Evolutionary conservation across 495 filamentous ascomycete species (phyloP).

Genomic region (Hypomontagnella monticulosa): DNA sequence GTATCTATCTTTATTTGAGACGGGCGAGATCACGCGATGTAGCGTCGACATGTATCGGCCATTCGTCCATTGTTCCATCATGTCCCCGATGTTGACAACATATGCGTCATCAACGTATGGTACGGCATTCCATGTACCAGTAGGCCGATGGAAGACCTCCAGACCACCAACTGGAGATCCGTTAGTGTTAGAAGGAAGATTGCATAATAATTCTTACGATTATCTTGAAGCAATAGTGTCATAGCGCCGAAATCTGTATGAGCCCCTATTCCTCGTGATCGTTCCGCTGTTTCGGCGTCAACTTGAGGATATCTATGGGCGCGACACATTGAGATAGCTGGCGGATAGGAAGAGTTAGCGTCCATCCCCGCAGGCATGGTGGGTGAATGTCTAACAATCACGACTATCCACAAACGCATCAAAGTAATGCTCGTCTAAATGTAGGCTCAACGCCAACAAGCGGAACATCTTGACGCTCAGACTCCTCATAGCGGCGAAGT

Average conservation of each 20-base stretch:
- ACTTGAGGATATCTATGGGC: conserved; percentile 46
- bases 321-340: conserved; percentile 44
- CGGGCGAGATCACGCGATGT: conserved; percentile 58
- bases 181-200: not conserved
- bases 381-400: conserved; percentile 37
- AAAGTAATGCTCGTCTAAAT: conserved; percentile 52
- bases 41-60: conserved; percentile 60
- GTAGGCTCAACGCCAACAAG: conserved; percentile 54
- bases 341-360: conserved; percentile 9
- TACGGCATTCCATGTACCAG: conserved; percentile 54
- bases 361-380: not conserved
- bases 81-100: conserved; percentile 63
- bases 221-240: conserved; percentile 58
- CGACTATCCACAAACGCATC: conserved; percentile 52
- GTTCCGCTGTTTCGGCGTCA: conserved; percentile 28
- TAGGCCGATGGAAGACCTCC: conserved; percentile 56
- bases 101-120: conserved; percentile 58
- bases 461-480: conserved; percentile 52
- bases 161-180: conserved; percentile 48
- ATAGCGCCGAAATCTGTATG: conserved; percentile 63
- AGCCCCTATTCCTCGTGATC: conserved; percentile 55
- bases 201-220: conserved; percentile 40
- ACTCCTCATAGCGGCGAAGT: conserved; percentile 47
- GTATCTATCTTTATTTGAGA: conserved; percentile 57
- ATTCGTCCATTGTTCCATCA: conserved; percentile 58